These are phyloP conservation scores for Boletus rufocinnamomeus DNA, from an alignment of 768 basidiomycete genomes.

Conservation along the genomic window DNA sequence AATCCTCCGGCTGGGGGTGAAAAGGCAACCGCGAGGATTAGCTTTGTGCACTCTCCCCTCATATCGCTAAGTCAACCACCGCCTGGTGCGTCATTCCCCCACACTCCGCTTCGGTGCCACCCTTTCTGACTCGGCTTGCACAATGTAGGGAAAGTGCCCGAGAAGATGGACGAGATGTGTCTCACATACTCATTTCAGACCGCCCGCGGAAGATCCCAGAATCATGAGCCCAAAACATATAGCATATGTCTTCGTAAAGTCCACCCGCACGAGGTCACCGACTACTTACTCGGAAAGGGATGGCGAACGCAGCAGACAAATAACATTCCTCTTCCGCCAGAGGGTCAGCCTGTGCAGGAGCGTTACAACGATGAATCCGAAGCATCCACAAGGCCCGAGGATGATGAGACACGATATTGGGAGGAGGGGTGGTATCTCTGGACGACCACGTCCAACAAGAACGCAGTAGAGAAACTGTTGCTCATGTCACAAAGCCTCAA, in stretches of 20 bases:
- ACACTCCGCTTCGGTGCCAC: background rate
- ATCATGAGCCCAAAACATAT: slow-evolving; percentile 54
- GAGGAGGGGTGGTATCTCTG: slow-evolving; percentile 77
- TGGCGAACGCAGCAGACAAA: slow-evolving; percentile 46
- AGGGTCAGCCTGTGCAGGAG: slow-evolving; percentile 53
- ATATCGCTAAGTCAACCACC: slow-evolving; percentile 29
- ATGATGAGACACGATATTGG: slow-evolving; percentile 56
- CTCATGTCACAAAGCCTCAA: slow-evolving; percentile 60
- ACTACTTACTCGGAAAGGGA: slow-evolving; percentile 44
- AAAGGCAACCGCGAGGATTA: slow-evolving; percentile 18
- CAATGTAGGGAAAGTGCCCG: slow-evolving; percentile 53
- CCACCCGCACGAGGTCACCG: slow-evolving; percentile 65
- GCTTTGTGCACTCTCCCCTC: slow-evolving; percentile 28
- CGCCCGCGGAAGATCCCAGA: slow-evolving; percentile 51
- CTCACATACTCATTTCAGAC: slow-evolving; percentile 63
- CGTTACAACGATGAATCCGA: slow-evolving; percentile 17
- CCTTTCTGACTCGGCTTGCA: background rate
- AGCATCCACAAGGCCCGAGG: slow-evolving; percentile 21
- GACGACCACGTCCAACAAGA: slow-evolving; percentile 55
- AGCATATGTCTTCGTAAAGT: slow-evolving; percentile 66
- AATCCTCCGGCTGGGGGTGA: slow-evolving; percentile 19
- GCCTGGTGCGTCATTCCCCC: slow-evolving; percentile 19
- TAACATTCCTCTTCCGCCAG: slow-evolving; percentile 62
- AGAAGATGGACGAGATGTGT: slow-evolving; percentile 65
- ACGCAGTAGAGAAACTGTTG: slow-evolving; percentile 55